Evolutionary conservation across 495 filamentous ascomycete species (phyloP), one percentile per base, ranked within the genome.

Genomic region (Penicillium subrubescens): DNA sequence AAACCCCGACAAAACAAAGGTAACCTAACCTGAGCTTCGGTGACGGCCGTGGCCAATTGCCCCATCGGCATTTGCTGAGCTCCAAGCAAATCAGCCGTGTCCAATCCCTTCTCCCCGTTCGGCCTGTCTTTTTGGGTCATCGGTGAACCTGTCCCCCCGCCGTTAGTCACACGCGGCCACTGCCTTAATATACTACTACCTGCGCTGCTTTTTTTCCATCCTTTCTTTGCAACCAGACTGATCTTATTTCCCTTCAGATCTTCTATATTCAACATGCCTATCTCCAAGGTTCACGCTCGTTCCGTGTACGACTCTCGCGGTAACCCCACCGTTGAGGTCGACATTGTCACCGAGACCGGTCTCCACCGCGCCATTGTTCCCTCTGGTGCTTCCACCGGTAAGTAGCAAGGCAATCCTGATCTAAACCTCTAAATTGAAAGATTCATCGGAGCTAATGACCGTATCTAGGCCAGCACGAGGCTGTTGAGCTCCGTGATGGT

Each of bases 281-380:
- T 99, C 86, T 88, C 90, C 77, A 97, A 97, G 88, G 91, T 99
- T 80, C 93, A 98, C 88, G 96, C 95, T 75, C 94, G 96, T 75
- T 92, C 89, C 69, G 93, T 99, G 83, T 99, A 99, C 86, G 96
- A 99, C 88, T 98, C 95, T 78, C 96, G 96, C 76, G 96, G 95
- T 77, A 98, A 97, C 86, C 92, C 93, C 68, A 96, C 93, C 77
- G 92, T 94, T 73, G 90, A 92, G 82, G 96, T 98, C 68, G 96
- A 98, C 77, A 88, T 99, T 75, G 90, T 96, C 81, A 98, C 94
- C 67, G 91, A 94, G 82, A 94, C 90, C 71, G 96, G 96, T 71
- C 89, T 99, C 44, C 94, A 98, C 88, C 93, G 96, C 75, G 95
- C 95, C 78, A 98, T 98, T 80, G 96, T 99, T 67, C 95, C 95